Evolutionary conservation across 1,284 basidiomycete genomes (phyloP).

Genomic region (Phellopilus nigrolimitatus): DNA sequence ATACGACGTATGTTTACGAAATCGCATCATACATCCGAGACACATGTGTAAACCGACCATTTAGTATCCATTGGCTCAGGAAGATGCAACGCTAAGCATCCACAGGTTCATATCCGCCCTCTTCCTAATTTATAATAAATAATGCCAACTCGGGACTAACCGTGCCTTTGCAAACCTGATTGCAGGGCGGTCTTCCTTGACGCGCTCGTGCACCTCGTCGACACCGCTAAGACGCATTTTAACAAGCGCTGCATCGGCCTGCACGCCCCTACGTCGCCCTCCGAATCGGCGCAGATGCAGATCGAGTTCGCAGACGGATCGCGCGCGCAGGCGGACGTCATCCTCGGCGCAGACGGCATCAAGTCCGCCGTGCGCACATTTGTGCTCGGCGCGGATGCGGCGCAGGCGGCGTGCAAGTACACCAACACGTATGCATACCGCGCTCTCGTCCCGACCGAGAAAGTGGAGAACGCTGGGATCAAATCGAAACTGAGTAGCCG

Average conservation of each 20-base stretch:
- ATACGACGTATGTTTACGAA: conserved; percentile 38
- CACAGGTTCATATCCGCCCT: conserved; percentile 36
- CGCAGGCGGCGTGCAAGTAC: too few species aligned
- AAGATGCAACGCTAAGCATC: conserved; percentile 36
- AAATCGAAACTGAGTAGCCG: conserved; percentile 34
- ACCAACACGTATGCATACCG: conserved; percentile 45
- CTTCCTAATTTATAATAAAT: too few species aligned
- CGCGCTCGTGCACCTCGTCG: conserved; percentile 41
- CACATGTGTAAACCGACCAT: background rate
- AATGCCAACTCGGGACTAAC: background rate
- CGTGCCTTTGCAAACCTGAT: too few species aligned
- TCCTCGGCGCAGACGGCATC: conserved; percentile 53
- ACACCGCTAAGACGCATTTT: conserved; percentile 41
- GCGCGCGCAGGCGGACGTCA: conserved; percentile 42
- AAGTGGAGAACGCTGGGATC: conserved; percentile 37
- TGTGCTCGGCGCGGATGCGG: too few species aligned
- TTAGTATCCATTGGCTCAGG: conserved; percentile 35
- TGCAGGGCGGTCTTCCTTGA: conserved; percentile 43
- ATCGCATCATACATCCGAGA: background rate
- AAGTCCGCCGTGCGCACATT: conserved; percentile 40
- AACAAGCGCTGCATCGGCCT: conserved; percentile 45
- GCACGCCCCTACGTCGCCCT: too few species aligned
- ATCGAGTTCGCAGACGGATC: conserved; percentile 45
- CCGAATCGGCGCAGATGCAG: conserved; percentile 20
- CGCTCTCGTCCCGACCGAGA: conserved; percentile 37